phyloP scores from a whole-genome alignment of 768 basidiomycete genomes.

The Chiua virens region DNA sequence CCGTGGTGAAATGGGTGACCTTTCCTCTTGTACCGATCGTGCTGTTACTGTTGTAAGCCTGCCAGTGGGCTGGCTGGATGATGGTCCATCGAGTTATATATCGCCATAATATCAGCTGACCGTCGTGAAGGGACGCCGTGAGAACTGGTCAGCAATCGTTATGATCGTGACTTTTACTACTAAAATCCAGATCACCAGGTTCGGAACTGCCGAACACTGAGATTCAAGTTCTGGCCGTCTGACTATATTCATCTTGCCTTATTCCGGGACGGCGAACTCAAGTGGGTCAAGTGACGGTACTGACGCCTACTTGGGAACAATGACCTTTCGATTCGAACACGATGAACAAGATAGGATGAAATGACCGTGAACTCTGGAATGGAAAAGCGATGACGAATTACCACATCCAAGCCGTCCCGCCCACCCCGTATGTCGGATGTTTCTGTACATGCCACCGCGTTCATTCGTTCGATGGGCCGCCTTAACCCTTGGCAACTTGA shows the following conservation, averaged over 20 bases:
- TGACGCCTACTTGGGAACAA: slow-evolving; percentile 15
- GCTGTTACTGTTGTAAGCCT: too few relatives aligned
- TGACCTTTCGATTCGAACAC: slow-evolving; percentile 6
- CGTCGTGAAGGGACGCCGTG: too few relatives aligned
- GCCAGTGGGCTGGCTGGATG: too few relatives aligned
- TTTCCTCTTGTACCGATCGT: too few relatives aligned
- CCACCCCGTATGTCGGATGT: neutral
- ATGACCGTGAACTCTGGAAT: neutral
- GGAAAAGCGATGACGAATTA: neutral
- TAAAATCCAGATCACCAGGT: too few relatives aligned
- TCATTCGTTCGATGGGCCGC: neutral
- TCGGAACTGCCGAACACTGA: too few relatives aligned
- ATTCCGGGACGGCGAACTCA: slow-evolving; percentile 10
- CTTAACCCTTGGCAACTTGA: slow-evolving; percentile 9
- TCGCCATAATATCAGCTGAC: too few relatives aligned
- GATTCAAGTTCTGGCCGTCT: too few relatives aligned
- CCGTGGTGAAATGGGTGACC: too few relatives aligned
- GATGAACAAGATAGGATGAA: slow-evolving; percentile 7
- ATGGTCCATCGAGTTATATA: too few relatives aligned
- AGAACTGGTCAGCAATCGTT: too few relatives aligned
- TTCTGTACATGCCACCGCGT: neutral
- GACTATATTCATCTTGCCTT: slow-evolving; percentile 4
- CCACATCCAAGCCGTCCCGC: neutral
- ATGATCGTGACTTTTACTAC: too few relatives aligned
- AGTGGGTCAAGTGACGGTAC: neutral